A percentile compares a stretch with the other conserved stretches of the same genome.
Evolutionary conservation across 345 rosid genomes (phyloP).

Genomic region (Brassica juncea): DNA sequence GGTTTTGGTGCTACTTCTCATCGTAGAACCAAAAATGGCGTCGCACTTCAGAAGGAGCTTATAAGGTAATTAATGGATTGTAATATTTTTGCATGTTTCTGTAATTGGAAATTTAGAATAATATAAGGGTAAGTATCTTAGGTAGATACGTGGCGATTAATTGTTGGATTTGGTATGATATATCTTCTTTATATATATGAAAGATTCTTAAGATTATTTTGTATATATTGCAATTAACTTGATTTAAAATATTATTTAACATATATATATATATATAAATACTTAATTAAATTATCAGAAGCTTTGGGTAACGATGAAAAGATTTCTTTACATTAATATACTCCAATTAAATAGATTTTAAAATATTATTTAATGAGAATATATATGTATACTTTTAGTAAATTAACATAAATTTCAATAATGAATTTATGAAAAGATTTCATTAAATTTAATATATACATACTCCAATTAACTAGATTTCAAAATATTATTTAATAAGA

Average conservation of each 20-base stretch:
- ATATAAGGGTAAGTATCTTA: background rate
- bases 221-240: too few relatives aligned
- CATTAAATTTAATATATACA: too few relatives aligned
- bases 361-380: background rate
- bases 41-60: slow-evolving; percentile 70
- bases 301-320: too few relatives aligned
- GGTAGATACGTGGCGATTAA: background rate
- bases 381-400: background rate
- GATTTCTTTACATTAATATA: too few relatives aligned
- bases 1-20: slow-evolving; percentile 84
- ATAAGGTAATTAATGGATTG: slow-evolving; percentile 49
- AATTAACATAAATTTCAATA: background rate
- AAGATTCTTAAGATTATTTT: too few relatives aligned
- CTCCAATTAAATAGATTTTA: too few relatives aligned
- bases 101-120: background rate
- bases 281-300: too few relatives aligned
- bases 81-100: background rate
- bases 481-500: too few relatives aligned
- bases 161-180: background rate
- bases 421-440: too few relatives aligned
- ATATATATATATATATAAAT: too few relatives aligned
- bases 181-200: background rate
- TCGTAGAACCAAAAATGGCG: slow-evolving; percentile 73
- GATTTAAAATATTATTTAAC: too few relatives aligned
- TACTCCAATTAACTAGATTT: too few relatives aligned